Conservation (phyloP, 257 asterid species). For the Pogostemon cablin region DNA sequence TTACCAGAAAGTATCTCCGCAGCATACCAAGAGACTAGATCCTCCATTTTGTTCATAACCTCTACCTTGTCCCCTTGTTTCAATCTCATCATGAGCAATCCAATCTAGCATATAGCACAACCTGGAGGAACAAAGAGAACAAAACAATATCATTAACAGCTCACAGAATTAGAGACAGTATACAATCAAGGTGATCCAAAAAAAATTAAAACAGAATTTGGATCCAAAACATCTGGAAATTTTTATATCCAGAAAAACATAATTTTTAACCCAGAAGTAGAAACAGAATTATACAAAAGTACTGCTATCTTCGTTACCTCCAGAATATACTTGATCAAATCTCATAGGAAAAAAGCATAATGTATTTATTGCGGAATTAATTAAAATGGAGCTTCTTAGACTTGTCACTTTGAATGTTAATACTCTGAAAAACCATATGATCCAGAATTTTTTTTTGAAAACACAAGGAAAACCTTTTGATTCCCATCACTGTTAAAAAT, state of each 20-base stretch:
- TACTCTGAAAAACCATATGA: conserved; percentile 21
- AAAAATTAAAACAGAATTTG: conserved; percentile 16
- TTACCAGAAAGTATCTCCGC: conserved; percentile 64
- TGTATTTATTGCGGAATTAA: background rate
- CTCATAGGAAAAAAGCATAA: conserved; percentile 13
- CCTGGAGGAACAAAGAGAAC: conserved; percentile 42
- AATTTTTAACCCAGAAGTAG: background rate
- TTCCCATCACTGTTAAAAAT: conserved; percentile 23
- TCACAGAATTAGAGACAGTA: background rate
- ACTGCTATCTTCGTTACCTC: background rate
- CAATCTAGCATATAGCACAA: conserved; percentile 29
- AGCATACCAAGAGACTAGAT: conserved; percentile 53
- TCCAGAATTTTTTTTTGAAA: background rate
- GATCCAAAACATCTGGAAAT: conserved; percentile 19
- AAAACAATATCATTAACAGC: conserved; percentile 4
- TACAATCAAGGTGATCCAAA: background rate
- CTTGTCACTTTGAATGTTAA: background rate
- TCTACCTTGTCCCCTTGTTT: conserved; percentile 72
- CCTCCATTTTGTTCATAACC: conserved; percentile 54
- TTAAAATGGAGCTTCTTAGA: conserved; percentile 7
- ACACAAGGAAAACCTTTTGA: background rate
- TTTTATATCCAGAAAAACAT: conserved; percentile 24
- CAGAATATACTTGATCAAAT: conserved; percentile 13
- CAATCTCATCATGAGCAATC: conserved; percentile 52
- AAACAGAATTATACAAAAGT: conserved; percentile 2